Evolutionary conservation across 2,329 filamentous ascomycete species (phyloP), one percentile per base, ranked within the genome.

Genomic region (Shiraia sp.): DNA sequence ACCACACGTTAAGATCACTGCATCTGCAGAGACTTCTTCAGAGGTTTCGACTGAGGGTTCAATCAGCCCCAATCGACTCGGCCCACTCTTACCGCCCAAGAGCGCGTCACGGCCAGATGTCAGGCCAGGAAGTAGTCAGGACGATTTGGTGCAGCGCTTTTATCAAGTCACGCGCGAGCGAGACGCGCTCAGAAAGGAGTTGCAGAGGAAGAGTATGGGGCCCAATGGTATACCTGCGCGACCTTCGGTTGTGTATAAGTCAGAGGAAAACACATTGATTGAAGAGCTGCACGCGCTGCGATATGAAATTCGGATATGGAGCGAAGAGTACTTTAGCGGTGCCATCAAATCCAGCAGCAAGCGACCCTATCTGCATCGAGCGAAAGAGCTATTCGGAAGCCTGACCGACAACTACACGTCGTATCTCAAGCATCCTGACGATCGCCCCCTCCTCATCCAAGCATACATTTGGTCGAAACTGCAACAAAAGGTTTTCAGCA

Each of bases 161-260:
- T 68, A 68, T 40, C 59, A 66, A 28, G 61, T 69, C n/a, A 66
- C 66, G n/a, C 49, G 59, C 40, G 66, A 69, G 46, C 55, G 66
- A 25, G 66, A 69, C 40, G 63, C 64, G 9, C 51, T 69, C 31
- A 50, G 66, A 35, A 66, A 67, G 38, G 58, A 68, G 49, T 52
- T 69, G 12, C 65, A 68, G 40, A 52, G 65, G 30, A 61, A 61
- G 47, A 65, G 61, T 26, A 53, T 66, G 51, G 61, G 59, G 0
- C 49, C 54, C 2, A 47, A 66, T 35, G 64, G 63, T 10, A 54
- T 66, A 22, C 57, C 64, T 10, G 38, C 46, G 4, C 45, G 46
- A 37, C 53, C 46, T 3, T 61, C 63, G 4, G 47, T 58, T 3
- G 47, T 66, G 10, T 65, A 63, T 49, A 65, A 61, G 34, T 63